Evolutionary conservation across 2,329 filamentous ascomycete species (phyloP).

Genomic region (Chaetomium olivaceum): DNA sequence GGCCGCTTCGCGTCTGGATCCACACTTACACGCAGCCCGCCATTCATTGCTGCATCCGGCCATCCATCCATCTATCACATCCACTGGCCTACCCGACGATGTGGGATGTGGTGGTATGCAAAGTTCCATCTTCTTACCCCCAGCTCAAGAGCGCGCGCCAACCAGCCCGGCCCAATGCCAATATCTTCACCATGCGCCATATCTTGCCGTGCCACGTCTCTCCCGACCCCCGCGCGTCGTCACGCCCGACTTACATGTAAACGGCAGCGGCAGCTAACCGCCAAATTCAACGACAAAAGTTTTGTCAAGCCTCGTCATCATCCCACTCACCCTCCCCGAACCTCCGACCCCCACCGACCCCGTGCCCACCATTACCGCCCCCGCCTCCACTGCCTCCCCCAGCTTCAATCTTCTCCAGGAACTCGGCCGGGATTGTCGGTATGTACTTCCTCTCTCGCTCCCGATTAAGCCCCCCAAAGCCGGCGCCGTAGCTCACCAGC

Average conservation of each 20-base stretch:
- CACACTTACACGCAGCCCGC: neutral
- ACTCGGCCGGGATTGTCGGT: slow-evolving; percentile 90
- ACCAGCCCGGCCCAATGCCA: neutral
- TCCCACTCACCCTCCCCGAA: slow-evolving; percentile 68
- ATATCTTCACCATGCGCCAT: neutral
- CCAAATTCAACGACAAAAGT: neutral
- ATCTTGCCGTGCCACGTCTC: neutral
- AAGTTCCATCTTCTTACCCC: neutral
- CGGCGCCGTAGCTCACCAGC: slow-evolving; percentile 91
- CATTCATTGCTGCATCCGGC: neutral
- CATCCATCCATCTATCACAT: too few species aligned
- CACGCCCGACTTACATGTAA: neutral
- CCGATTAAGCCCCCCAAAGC: slow-evolving; percentile 87
- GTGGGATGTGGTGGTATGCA: neutral
- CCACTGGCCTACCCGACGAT: neutral
- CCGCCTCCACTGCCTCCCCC: slow-evolving; percentile 44
- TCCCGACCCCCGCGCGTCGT: neutral
- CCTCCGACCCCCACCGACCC: slow-evolving; percentile 42
- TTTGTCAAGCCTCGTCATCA: slow-evolving; percentile 46
- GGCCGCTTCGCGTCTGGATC: neutral
- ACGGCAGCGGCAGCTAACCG: neutral
- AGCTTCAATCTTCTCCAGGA: slow-evolving; percentile 80
- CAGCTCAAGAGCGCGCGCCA: neutral
- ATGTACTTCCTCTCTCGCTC: slow-evolving; percentile 95
- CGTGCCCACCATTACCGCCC: neutral